Evolutionary conservation across 768 basidiomycete genomes (phyloP).

Genomic region (Cystobasidiopsis lactophilus): DNA sequence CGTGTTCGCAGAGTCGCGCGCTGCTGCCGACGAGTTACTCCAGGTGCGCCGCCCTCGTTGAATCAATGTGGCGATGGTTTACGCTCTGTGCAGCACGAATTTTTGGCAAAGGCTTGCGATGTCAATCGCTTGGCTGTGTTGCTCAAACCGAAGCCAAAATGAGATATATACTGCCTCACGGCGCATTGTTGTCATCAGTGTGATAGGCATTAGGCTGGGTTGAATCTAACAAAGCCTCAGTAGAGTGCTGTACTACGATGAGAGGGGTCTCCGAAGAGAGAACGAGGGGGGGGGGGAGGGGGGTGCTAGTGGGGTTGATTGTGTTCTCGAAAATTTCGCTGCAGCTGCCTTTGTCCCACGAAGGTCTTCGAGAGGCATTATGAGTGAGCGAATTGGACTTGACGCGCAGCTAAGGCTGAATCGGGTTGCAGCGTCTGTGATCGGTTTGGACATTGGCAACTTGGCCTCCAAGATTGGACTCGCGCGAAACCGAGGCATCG

Average conservation of each 20-base stretch:
- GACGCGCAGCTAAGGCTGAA: background rate
- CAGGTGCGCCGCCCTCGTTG: constrained; percentile 35
- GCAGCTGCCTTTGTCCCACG: too few species aligned
- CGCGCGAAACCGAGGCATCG: constrained; percentile 39
- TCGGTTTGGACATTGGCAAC: constrained; percentile 13
- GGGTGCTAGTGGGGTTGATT: too few species aligned
- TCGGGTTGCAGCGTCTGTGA: constrained; percentile 1
- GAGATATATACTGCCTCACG: too few species aligned
- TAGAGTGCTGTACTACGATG: too few species aligned
- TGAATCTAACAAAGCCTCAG: too few species aligned
- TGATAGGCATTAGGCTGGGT: too few species aligned
- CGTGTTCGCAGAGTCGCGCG: constrained; percentile 37
- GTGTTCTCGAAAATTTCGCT: too few species aligned
- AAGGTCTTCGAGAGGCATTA: too few species aligned
- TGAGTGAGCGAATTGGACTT: too few species aligned
- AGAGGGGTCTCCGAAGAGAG: too few species aligned
- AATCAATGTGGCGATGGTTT: background rate
- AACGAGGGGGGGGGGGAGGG: too few species aligned
- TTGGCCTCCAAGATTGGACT: constrained; percentile 15
- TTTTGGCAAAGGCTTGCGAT: constrained; percentile 70
- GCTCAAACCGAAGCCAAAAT: constrained; percentile 25
- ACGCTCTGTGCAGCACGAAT: constrained; percentile 51
- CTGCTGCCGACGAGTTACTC: constrained; percentile 61
- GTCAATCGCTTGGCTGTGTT: constrained; percentile 63
- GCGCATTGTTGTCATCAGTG: too few species aligned